These are phyloP conservation scores for Tricholoma sp. DNA, from an alignment of 768 basidiomycete species.

Conservation along the genomic window DNA sequence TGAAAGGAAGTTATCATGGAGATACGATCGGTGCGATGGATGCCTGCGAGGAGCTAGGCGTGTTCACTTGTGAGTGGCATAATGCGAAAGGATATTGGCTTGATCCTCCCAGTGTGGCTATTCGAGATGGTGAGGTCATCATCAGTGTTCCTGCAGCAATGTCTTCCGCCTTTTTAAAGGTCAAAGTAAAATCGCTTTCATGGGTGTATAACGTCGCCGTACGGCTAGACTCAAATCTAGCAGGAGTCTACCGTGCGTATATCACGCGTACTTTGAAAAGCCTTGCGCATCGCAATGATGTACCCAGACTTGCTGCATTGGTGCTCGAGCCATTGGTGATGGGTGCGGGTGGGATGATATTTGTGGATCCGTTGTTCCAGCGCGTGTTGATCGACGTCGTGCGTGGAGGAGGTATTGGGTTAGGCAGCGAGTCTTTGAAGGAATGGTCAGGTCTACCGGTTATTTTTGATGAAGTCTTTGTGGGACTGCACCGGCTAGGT, in stretches of 20 bases:
- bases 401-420: constrained; percentile 32
- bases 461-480: constrained; percentile 95
- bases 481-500: constrained; percentile 86
- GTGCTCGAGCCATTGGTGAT: constrained; percentile 90
- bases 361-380: constrained; percentile 96
- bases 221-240: constrained; percentile 59
- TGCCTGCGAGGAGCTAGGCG: constrained; percentile 76
- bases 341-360: constrained; percentile 96
- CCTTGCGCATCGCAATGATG: constrained; percentile 27
- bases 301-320: constrained; percentile 57
- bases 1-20: constrained; percentile 94
- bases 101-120: constrained; percentile 75
- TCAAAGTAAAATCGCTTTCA: constrained; percentile 42
- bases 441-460: constrained; percentile 76
- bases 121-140: constrained; percentile 52
- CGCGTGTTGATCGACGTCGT: constrained; percentile 79
- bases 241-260: constrained; percentile 54
- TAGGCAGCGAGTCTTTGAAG: constrained; percentile 21
- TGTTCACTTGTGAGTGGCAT: constrained; percentile 97
- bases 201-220: constrained; percentile 65
- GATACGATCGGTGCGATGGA: constrained; percentile 99
- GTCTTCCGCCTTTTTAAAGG: constrained; percentile 4
- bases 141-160: constrained; percentile 49
- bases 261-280: constrained; percentile 48
- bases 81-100: constrained; percentile 90